Conservation (phyloP, 148 eudicot species). For the Chenopodium suecicum region DNA sequence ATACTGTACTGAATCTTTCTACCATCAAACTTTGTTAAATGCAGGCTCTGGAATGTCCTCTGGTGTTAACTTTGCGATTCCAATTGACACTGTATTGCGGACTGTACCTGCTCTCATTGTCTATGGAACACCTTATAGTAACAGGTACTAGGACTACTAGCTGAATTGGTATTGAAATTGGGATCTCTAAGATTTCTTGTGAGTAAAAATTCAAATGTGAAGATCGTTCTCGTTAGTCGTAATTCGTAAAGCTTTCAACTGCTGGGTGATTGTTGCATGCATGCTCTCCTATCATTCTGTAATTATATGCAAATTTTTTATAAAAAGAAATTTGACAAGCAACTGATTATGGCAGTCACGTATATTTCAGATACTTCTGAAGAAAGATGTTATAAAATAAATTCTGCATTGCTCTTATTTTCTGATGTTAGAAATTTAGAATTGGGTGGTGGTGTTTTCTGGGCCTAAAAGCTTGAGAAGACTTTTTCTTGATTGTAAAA, state of each 20-base stretch:
- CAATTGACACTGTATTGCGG: conserved; percentile 74
- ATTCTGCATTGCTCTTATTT: no score
- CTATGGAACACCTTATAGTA: conserved; percentile 75
- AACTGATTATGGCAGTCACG: neutral
- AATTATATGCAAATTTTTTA: neutral
- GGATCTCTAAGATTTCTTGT: neutral
- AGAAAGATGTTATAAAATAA: neutral
- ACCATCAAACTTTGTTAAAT: neutral
- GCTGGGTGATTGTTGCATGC: neutral
- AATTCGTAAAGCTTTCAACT: neutral
- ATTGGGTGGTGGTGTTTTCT: no score
- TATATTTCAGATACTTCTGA: neutral
- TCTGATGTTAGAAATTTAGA: no score
- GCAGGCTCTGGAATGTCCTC: conserved; percentile 89
- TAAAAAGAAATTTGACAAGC: neutral
- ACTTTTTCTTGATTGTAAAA: no score
- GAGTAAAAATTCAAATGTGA: neutral
- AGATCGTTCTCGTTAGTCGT: neutral
- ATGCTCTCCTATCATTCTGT: neutral
- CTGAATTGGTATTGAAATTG: neutral
- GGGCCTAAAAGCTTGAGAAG: no score
- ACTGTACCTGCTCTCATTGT: conserved; percentile 78
- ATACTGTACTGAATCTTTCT: neutral
- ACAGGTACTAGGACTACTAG: conserved; percentile 47
- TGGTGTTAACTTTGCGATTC: conserved; percentile 92